phyloP scores from a whole-genome alignment of 2,329 filamentous ascomycete species.

The Stylonectria norvegica region DNA sequence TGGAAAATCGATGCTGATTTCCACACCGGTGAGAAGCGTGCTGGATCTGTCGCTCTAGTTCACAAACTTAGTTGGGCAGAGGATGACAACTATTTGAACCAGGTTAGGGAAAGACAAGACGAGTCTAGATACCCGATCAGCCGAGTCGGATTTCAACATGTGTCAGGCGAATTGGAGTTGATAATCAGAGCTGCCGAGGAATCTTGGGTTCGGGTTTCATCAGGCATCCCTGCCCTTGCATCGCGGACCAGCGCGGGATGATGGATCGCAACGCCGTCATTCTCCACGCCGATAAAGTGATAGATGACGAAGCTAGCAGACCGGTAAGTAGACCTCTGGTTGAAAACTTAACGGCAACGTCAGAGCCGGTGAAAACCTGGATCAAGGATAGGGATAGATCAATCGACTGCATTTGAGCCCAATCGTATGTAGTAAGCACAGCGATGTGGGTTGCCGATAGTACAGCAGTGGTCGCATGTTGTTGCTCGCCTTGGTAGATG shows the following conservation, averaged over 20 bases:
- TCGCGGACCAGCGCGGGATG: slow-evolving; percentile 16
- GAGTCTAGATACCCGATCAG: slow-evolving; percentile 6
- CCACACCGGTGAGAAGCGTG: slow-evolving; percentile 25
- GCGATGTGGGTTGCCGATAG: slow-evolving; percentile 6
- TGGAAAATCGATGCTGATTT: slow-evolving; percentile 19
- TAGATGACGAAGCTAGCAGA: slow-evolving; percentile 13
- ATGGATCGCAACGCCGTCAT: slow-evolving; percentile 11
- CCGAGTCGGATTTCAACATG: slow-evolving; percentile 10
- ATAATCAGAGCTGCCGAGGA: too few relatives aligned
- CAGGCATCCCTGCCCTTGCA: slow-evolving; percentile 20
- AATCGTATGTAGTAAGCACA: slow-evolving; percentile 2
- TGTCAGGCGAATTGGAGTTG: slow-evolving; percentile 7
- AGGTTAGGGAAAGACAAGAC: neutral
- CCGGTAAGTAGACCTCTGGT: slow-evolving; percentile 1
- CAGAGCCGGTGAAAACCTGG: neutral
- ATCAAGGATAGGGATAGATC: neutral
- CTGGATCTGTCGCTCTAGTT: slow-evolving; percentile 15
- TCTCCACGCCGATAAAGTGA: slow-evolving; percentile 10
- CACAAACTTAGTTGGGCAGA: slow-evolving; percentile 16
- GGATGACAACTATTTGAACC: slow-evolving; percentile 4
- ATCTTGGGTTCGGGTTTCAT: slow-evolving; percentile 15
- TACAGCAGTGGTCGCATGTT: slow-evolving; percentile 7
- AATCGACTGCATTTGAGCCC: slow-evolving; percentile 7
- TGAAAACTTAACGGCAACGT: neutral
- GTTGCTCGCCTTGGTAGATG: slow-evolving; percentile 4